These are phyloP conservation scores for Aspergillus nomiae DNA, from an alignment of 2,329 filamentous ascomycete species.

Conservation along the genomic window DNA sequence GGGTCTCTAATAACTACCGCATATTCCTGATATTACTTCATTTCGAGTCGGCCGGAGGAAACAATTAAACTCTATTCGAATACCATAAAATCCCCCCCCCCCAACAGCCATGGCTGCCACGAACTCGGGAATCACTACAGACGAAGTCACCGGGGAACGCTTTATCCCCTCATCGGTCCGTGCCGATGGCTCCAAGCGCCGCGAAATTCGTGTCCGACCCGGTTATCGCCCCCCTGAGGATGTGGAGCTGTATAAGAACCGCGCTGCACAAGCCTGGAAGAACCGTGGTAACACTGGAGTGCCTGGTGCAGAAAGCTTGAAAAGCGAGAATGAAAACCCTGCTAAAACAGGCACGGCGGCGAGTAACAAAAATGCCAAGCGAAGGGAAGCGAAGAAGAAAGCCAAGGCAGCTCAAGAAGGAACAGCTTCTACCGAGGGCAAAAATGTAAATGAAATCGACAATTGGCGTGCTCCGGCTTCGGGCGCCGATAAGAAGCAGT, in stretches of 20 bases:
- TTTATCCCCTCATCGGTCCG: conserved; percentile 87
- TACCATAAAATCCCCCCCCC: not conserved
- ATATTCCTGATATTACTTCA: not conserved
- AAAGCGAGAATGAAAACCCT: conserved; percentile 49
- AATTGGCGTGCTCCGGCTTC: conserved; percentile 31
- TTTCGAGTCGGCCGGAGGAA: not conserved
- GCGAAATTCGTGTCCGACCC: conserved; percentile 89
- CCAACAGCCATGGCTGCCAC: conserved; percentile 52
- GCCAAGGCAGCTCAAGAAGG: conserved; percentile 61
- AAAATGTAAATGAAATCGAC: conserved; percentile 30
- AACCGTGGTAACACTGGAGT: conserved; percentile 71
- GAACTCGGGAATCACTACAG: conserved; percentile 75
- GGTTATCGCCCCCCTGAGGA: conserved; percentile 95
- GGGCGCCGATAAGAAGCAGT: conserved; percentile 27
- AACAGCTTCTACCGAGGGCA: conserved; percentile 31
- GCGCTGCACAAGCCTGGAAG: conserved; percentile 81
- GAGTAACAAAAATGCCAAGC: conserved; percentile 85
- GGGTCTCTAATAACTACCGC: not conserved
- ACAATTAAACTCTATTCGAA: not conserved
- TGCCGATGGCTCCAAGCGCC: conserved; percentile 86
- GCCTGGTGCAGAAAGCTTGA: conserved; percentile 68
- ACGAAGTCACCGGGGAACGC: conserved; percentile 74
- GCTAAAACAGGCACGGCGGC: conserved; percentile 54
- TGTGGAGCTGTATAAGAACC: conserved; percentile 93
- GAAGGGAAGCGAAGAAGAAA: conserved; percentile 67